These are phyloP conservation scores for Kluyveromyces nonfermentans DNA, from an alignment of 805 yeast species.

Conservation along the genomic window DNA sequence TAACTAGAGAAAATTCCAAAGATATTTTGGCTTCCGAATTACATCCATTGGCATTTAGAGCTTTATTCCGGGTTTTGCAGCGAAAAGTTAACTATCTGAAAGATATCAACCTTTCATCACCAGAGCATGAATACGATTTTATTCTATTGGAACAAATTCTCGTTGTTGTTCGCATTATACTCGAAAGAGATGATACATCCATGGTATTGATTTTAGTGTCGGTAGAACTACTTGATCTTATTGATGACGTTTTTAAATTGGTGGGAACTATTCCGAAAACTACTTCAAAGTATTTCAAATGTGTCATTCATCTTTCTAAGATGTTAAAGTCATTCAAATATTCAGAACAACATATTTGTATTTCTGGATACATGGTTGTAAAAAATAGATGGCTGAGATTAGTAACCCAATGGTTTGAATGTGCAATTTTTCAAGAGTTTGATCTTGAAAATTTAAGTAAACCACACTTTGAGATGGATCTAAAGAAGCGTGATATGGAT, in stretches of 20 bases:
- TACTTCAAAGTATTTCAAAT: slow-evolving; percentile 22
- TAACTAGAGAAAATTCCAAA: slow-evolving; percentile 58
- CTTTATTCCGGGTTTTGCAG: slow-evolving; percentile 38
- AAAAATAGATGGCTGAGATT: slow-evolving; percentile 41
- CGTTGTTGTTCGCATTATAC: slow-evolving; percentile 35
- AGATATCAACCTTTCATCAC: slow-evolving; percentile 14
- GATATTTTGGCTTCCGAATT: slow-evolving; percentile 62
- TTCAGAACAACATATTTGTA: slow-evolving; percentile 21
- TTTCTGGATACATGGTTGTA: slow-evolving; percentile 36
- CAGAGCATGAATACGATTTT: slow-evolving; percentile 23
- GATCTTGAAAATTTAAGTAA: slow-evolving; percentile 24
- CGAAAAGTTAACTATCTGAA: slow-evolving; percentile 29
- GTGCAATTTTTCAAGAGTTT: slow-evolving; percentile 36
- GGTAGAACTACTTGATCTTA: slow-evolving; percentile 24
- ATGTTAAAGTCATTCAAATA: slow-evolving; percentile 25
- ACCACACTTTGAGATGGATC: slow-evolving; percentile 30
- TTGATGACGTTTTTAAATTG: slow-evolving; percentile 26
- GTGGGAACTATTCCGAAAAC: slow-evolving; percentile 19
- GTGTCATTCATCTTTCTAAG: slow-evolving; percentile 28
- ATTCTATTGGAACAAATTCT: slow-evolving; percentile 41
- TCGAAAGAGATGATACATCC: slow-evolving; percentile 27
- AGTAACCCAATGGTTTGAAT: slow-evolving; percentile 45
- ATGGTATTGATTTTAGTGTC: slow-evolving; percentile 28
- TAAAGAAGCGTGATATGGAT: slow-evolving; percentile 34
- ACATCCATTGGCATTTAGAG: slow-evolving; percentile 46